Percentiles rank a stretch among this genome's conserved stretches.
Evolutionary conservation across 2,329 filamentous ascomycete genomes (phyloP).

Genomic region (Arachnomyces sp.): DNA sequence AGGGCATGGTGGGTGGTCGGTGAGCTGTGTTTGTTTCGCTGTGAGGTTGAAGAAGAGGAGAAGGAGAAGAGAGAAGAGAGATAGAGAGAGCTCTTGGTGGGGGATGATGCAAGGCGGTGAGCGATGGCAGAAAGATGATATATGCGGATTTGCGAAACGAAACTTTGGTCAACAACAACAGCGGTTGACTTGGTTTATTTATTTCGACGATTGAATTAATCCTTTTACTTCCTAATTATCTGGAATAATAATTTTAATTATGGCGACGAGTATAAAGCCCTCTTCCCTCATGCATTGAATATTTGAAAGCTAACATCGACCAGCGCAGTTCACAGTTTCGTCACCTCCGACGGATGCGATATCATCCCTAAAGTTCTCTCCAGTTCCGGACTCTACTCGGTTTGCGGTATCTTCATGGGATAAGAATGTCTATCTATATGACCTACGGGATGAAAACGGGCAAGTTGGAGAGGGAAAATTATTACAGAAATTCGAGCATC

Average conservation of each 20-base stretch:
- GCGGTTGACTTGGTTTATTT: too few relatives aligned
- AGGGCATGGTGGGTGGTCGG: conserved; percentile 39
- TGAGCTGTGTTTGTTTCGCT: too few relatives aligned
- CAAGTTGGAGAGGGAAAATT: conserved; percentile 56
- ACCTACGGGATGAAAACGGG: conserved; percentile 51
- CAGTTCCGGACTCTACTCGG: conserved; percentile 61
- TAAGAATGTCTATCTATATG: conserved; percentile 83
- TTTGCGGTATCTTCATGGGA: conserved; percentile 95
- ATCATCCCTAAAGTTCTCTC: conserved; percentile 79
- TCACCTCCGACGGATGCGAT: conserved; percentile 80
- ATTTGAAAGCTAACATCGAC: background rate
- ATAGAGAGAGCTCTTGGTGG: background rate
- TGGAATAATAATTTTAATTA: background rate
- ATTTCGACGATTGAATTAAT: too few relatives aligned
- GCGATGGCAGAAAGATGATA: background rate
- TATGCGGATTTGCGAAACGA: background rate
- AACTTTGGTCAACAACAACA: background rate
- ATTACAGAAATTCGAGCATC: conserved; percentile 67
- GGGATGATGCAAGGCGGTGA: conserved; percentile 2
- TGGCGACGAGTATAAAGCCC: conserved; percentile 12
- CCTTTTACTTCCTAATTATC: too few relatives aligned
- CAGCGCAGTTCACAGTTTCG: conserved; percentile 71
- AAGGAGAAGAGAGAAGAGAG: too few relatives aligned
- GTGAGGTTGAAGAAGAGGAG: too few relatives aligned
- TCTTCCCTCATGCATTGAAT: conserved; percentile 1